These are phyloP conservation scores for Trichoderma breve DNA, from an alignment of 2,329 filamentous ascomycete genomes.

Conservation along the genomic window DNA sequence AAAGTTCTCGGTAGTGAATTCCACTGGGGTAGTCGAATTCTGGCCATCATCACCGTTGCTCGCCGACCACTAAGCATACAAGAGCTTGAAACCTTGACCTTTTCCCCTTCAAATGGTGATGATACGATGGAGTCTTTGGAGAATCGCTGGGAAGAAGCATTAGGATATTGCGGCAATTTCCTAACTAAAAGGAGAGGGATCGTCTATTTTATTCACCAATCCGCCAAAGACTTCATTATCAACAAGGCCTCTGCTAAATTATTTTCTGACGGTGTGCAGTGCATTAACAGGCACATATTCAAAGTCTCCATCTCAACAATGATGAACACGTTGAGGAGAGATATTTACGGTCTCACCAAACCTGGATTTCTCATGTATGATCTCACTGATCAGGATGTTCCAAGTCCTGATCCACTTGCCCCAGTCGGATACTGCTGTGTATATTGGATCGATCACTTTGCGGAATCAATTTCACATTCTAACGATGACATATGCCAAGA, in stretches of 20 bases:
- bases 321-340: background rate
- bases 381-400: background rate
- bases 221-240: constrained; percentile 43
- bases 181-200: constrained; percentile 32
- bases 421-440: background rate
- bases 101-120: no score
- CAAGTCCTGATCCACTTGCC: background rate
- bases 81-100: background rate
- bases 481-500: background rate
- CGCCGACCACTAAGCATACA: background rate
- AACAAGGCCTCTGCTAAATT: constrained; percentile 27
- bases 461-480: background rate
- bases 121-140: background rate
- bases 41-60: background rate
- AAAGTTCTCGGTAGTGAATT: background rate
- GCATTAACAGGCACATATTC: constrained; percentile 36
- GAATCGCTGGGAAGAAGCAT: background rate
- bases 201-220: constrained; percentile 42
- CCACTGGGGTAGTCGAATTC: background rate
- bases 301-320: background rate
- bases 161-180: constrained; percentile 38
- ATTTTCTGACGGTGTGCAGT: constrained; percentile 29
- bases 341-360: background rate
- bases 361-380: background rate
- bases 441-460: background rate